These are phyloP conservation scores for Candida morakotiae DNA, from an alignment of 805 yeast species.

Conservation along the genomic window DNA sequence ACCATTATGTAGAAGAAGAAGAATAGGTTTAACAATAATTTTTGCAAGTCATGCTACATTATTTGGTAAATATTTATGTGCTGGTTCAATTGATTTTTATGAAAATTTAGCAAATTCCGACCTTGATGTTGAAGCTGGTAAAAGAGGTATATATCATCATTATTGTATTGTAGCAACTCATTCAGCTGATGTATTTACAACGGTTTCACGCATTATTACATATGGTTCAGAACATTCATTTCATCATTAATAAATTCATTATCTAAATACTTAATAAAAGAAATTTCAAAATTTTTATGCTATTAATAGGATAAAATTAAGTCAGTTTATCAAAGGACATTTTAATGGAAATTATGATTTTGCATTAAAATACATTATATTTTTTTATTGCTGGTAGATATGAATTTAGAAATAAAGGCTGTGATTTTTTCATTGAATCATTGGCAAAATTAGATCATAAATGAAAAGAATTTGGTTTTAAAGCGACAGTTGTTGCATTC, in stretches of 20 bases:
- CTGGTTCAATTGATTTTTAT: slow-evolving; percentile 94
- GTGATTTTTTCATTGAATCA: slow-evolving; percentile 89
- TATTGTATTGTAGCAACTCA: slow-evolving; percentile 97
- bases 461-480: slow-evolving; percentile 75
- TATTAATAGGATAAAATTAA: slow-evolving; percentile 81
- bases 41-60: slow-evolving; percentile 97
- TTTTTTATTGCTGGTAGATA: slow-evolving; percentile 97
- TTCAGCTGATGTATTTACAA: slow-evolving; percentile 93
- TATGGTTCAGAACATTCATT: slow-evolving; percentile 88
- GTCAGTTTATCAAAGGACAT: slow-evolving; percentile 94
- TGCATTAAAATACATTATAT: slow-evolving; percentile 87
- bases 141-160: slow-evolving; percentile 93
- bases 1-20: slow-evolving; percentile 86
- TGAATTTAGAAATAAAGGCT: slow-evolving; percentile 95
- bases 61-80: slow-evolving; percentile 91
- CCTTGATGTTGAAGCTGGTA: slow-evolving; percentile 97
- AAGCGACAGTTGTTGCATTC: slow-evolving; percentile 92
- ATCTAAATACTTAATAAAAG: slow-evolving; percentile 95
- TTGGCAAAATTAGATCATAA: slow-evolving; percentile 88
- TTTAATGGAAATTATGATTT: slow-evolving; percentile 96
- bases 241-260: too few relatives aligned
- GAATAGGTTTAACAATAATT: slow-evolving; percentile 89
- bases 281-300: slow-evolving; percentile 97
- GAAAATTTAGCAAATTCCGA: slow-evolving; percentile 85
- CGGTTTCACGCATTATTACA: slow-evolving; percentile 95